These are phyloP conservation scores for Aspergillus conjunctus DNA, from an alignment of 495 filamentous ascomycete species.

Conservation along the genomic window DNA sequence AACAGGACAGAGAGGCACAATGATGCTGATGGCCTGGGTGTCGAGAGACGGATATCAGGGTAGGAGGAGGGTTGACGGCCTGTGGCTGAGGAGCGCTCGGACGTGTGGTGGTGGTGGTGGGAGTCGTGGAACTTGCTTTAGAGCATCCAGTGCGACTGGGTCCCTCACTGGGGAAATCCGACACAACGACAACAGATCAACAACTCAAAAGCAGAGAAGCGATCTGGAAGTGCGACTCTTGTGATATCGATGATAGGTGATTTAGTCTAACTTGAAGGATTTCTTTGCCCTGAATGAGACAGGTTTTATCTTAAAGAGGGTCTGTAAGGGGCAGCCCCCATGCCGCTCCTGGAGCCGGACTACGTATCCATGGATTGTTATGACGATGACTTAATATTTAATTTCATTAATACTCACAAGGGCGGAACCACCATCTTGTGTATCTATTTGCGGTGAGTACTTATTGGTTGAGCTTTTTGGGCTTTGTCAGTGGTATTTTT, in stretches of 20 bases:
- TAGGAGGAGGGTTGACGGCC: conserved; percentile 11
- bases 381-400: conserved; percentile 1
- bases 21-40: neutral
- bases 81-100: conserved; percentile 30
- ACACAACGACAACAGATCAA: conserved; percentile 1
- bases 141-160: conserved; percentile 2
- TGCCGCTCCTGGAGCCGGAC: conserved; percentile 4
- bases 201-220: neutral
- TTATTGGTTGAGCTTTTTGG: neutral
- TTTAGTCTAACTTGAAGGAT: neutral
- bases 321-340: conserved; percentile 8
- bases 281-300: neutral
- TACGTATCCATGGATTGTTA: conserved; percentile 8
- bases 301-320: conserved; percentile 1
- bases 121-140: conserved; percentile 18
- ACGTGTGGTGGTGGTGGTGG: conserved; percentile 22
- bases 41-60: neutral
- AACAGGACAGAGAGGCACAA: conserved; percentile 4
- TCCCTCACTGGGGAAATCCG: neutral
- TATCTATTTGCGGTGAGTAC: neutral
- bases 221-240: neutral
- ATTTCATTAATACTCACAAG: neutral
- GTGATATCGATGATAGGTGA: neutral
- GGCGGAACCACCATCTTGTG: neutral
- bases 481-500: neutral